phyloP scores from a whole-genome alignment of 768 basidiomycete genomes.

The Phlegmacium glaucopus region DNA sequence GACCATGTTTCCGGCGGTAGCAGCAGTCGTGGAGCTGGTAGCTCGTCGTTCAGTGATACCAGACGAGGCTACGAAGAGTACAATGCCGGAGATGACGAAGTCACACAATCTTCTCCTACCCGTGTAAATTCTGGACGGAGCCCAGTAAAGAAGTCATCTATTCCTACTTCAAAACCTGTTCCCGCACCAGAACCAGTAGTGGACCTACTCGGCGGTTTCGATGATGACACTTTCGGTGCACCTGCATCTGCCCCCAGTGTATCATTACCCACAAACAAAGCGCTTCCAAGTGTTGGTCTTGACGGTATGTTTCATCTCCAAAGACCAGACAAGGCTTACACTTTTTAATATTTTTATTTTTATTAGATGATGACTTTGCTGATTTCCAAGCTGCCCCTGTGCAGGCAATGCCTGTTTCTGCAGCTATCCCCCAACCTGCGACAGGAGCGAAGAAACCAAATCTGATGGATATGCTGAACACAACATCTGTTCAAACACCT shows the following conservation, averaged over 20 bases:
- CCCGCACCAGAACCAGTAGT: slow-evolving; percentile 47
- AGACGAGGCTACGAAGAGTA: slow-evolving; percentile 83
- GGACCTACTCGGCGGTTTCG: slow-evolving; percentile 79
- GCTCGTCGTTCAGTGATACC: slow-evolving; percentile 52
- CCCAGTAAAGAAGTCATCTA: slow-evolving; percentile 27
- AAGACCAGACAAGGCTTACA: neutral
- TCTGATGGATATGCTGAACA: slow-evolving; percentile 48
- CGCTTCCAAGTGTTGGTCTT: slow-evolving; percentile 41
- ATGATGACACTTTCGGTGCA: slow-evolving; percentile 54
- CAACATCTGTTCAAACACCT: slow-evolving; percentile 28
- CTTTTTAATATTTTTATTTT: slow-evolving; percentile 9
- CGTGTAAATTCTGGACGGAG: slow-evolving; percentile 35
- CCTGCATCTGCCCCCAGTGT: slow-evolving; percentile 29
- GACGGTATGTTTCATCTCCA: slow-evolving; percentile 33
- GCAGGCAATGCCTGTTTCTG: slow-evolving; percentile 38
- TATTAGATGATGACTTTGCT: slow-evolving; percentile 75
- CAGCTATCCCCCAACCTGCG: slow-evolving; percentile 24
- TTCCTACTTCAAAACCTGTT: slow-evolving; percentile 30
- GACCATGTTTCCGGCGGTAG: slow-evolving; percentile 27
- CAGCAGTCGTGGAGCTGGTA: slow-evolving; percentile 37
- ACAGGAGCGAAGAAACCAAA: slow-evolving; percentile 26
- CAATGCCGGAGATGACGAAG: slow-evolving; percentile 92
- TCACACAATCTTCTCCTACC: slow-evolving; percentile 25
- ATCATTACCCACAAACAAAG: slow-evolving; percentile 45
- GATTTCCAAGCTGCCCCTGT: slow-evolving; percentile 80